phyloP scores from a whole-genome alignment of 2,329 filamentous ascomycete species.

The Ceratocystis cacaofunesta region DNA sequence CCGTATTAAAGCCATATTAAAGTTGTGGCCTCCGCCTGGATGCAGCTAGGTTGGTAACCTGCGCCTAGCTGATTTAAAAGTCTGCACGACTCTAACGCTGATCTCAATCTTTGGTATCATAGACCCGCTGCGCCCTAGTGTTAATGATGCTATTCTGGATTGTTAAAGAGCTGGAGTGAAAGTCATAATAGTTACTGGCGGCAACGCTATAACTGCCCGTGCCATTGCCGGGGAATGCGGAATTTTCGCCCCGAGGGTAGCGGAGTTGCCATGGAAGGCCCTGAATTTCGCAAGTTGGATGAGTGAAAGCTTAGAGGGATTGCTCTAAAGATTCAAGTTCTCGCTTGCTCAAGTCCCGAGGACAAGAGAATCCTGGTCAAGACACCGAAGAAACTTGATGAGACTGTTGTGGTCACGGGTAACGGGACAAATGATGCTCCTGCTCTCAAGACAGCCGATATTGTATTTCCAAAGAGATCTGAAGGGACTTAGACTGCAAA shows the following conservation, averaged over 20 bases:
- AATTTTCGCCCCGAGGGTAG: slow-evolving; percentile 38
- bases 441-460: slow-evolving; percentile 45
- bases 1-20: neutral
- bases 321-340: slow-evolving; percentile 45
- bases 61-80: slow-evolving; percentile 41
- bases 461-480: slow-evolving; percentile 49
- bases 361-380: slow-evolving; percentile 50
- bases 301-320: slow-evolving; percentile 43
- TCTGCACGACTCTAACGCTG: slow-evolving; percentile 47
- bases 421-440: slow-evolving; percentile 49
- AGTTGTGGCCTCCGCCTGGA: slow-evolving; percentile 56
- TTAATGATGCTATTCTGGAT: slow-evolving; percentile 47
- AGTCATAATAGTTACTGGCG: slow-evolving; percentile 59
- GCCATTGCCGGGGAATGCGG: slow-evolving; percentile 62
- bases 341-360: slow-evolving; percentile 51
- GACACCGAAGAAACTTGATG: slow-evolving; percentile 45
- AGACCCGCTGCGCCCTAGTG: slow-evolving; percentile 51
- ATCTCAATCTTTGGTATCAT: slow-evolving; percentile 57
- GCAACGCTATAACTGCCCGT: slow-evolving; percentile 55
- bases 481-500: slow-evolving; percentile 48
- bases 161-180: slow-evolving; percentile 51
- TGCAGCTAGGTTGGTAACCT: slow-evolving; percentile 26
- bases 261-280: slow-evolving; percentile 53
- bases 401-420: slow-evolving; percentile 44
- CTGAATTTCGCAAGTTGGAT: slow-evolving; percentile 47